Evolutionary conservation across 805 yeast species (phyloP).

Genomic region (Lipomyces yamanashiensis): DNA sequence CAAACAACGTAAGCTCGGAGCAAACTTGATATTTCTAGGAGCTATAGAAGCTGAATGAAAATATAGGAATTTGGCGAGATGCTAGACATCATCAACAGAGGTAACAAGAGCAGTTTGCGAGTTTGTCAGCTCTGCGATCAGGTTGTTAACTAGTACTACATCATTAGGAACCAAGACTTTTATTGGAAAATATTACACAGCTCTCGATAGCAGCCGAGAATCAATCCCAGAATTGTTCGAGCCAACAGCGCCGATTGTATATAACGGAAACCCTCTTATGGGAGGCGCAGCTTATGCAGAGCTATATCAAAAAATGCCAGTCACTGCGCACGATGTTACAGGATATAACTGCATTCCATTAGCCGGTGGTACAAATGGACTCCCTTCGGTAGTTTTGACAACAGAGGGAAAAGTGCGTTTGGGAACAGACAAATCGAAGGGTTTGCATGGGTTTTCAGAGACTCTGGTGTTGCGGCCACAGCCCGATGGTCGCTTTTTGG

Average conservation of each 20-base stretch:
- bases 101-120: constrained; percentile 1
- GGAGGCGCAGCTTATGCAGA: constrained; percentile 47
- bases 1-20: neutral
- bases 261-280: constrained; percentile 50
- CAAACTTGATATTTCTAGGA: neutral
- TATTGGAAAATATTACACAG: constrained; percentile 42
- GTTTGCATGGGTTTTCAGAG: constrained; percentile 45
- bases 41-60: neutral
- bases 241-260: constrained; percentile 47
- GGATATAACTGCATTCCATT: constrained; percentile 49
- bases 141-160: neutral
- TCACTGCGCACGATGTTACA: constrained; percentile 45
- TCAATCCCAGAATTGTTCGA: constrained; percentile 39
- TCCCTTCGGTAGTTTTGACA: constrained; percentile 42
- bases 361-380: constrained; percentile 27
- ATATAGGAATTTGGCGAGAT: constrained; percentile 20
- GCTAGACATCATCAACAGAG: constrained; percentile 27
- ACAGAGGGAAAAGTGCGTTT: constrained; percentile 46
- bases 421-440: constrained; percentile 43
- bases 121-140: neutral
- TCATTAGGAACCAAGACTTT: constrained; percentile 52
- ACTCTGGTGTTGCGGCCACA: constrained; percentile 33
- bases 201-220: constrained; percentile 43
- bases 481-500: constrained; percentile 39
- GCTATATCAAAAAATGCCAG: constrained; percentile 46